Evolutionary conservation across 345 rosid species (phyloP).

Genomic region (Eucalyptus viminalis): DNA sequence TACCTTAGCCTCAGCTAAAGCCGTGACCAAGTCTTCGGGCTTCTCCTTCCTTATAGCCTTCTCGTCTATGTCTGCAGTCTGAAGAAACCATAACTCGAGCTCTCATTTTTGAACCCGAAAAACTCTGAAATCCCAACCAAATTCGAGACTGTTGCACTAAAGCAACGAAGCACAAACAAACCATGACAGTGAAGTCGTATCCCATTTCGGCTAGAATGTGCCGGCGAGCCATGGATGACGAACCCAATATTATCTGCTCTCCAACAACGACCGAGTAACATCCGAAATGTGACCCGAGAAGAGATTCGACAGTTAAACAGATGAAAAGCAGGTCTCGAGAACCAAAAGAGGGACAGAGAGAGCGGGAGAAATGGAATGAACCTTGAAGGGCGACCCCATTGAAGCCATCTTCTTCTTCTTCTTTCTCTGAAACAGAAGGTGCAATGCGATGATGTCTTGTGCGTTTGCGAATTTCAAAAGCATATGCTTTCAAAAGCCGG

Average conservation of each 20-base stretch:
- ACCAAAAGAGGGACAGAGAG: background rate
- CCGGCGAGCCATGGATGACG: slow-evolving; percentile 63
- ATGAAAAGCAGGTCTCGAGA: background rate
- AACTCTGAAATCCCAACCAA: background rate
- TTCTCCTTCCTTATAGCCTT: slow-evolving; percentile 58
- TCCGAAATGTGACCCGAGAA: background rate
- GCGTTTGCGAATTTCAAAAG: background rate
- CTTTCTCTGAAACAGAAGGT: background rate
- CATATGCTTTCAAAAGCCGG: background rate
- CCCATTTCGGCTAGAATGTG: slow-evolving; percentile 83
- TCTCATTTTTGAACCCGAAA: background rate
- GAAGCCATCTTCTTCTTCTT: background rate
- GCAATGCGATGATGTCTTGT: background rate
- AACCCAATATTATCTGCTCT: slow-evolving; percentile 69
- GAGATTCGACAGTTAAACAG: background rate
- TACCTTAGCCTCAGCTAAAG: slow-evolving; percentile 93
- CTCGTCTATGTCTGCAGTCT: slow-evolving; percentile 97
- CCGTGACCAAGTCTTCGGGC: slow-evolving; percentile 86
- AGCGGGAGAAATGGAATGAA: background rate
- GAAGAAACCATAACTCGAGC: background rate
- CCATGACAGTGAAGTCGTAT: slow-evolving; percentile 57
- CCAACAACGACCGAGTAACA: background rate
- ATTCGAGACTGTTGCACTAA: background rate
- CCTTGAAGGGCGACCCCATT: background rate
- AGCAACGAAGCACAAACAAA: background rate